phyloP scores from a whole-genome alignment of 2,329 filamentous ascomycete genomes.

The Aaosphaeria pasadenensis region DNA sequence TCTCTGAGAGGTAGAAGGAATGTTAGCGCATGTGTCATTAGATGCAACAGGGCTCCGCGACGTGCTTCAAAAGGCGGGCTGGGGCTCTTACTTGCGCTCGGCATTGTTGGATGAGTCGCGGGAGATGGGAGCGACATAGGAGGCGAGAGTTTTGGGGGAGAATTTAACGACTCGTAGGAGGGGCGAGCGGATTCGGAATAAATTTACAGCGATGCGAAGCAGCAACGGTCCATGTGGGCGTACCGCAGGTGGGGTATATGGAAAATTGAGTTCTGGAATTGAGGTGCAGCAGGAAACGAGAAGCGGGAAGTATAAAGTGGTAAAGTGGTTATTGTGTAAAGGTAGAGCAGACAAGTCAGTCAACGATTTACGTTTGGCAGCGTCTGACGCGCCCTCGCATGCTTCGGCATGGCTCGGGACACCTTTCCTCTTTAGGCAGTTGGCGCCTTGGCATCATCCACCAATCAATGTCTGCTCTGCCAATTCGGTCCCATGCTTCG shows the following conservation, averaged over 20 bases:
- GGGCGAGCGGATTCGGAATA: conserved; percentile 4
- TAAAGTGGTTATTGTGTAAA: too few relatives aligned
- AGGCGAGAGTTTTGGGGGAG: conserved; percentile 8
- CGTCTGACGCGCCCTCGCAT: too few relatives aligned
- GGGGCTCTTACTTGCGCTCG: conserved; percentile 24
- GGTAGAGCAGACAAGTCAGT: too few relatives aligned
- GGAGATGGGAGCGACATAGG: conserved; percentile 36
- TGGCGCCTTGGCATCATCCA: too few relatives aligned
- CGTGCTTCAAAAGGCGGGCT: not conserved
- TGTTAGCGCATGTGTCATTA: not conserved
- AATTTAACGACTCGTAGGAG: not conserved
- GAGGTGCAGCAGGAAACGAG: not conserved
- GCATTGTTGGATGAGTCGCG: conserved; percentile 36
- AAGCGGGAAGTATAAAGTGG: not conserved
- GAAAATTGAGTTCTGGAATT: too few relatives aligned
- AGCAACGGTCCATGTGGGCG: conserved; percentile 1
- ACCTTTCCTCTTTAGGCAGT: too few relatives aligned
- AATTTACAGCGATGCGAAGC: conserved; percentile 8
- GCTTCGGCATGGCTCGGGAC: too few relatives aligned
- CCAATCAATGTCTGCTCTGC: too few relatives aligned
- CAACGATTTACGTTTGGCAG: too few relatives aligned
- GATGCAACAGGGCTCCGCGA: not conserved
- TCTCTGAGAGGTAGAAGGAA: conserved; percentile 39
- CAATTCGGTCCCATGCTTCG: too few relatives aligned
- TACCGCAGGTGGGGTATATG: conserved; percentile 1